phyloP scores from a whole-genome alignment of 2,329 filamentous ascomycete species.

The Microsporum ferrugineum region DNA sequence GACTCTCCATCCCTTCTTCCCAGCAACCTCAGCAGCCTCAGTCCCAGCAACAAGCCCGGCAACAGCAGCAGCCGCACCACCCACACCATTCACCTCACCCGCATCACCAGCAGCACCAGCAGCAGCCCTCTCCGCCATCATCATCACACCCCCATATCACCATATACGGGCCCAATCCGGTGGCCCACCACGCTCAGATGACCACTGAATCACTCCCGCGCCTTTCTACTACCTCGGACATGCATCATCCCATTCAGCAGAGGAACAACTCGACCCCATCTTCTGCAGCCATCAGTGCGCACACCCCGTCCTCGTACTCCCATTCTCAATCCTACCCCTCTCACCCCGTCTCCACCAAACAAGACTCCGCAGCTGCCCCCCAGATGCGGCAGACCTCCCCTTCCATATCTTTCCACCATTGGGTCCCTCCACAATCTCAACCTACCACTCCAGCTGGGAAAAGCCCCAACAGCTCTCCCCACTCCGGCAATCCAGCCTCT shows the following conservation, averaged over 20 bases:
- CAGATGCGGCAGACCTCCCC: conserved; percentile 35
- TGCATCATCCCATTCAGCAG: conserved; percentile 16
- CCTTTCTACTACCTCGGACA: conserved; percentile 16
- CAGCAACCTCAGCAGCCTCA: conserved; percentile 22
- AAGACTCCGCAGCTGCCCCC: conserved; percentile 17
- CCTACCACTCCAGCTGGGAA: conserved; percentile 65
- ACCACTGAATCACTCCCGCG: conserved; percentile 26
- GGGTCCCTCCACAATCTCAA: conserved; percentile 66
- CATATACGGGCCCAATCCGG: conserved; percentile 3
- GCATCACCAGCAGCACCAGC: conserved; percentile 13
- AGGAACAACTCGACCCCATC: conserved; percentile 10
- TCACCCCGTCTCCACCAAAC: conserved; percentile 10
- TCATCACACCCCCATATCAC: conserved; percentile 22
- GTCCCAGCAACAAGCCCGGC: conserved; percentile 14
- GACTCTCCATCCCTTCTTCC: not conserved
- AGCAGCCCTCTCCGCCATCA: conserved; percentile 13
- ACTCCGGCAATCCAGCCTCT: conserved; percentile 36
- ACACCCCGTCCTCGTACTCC: conserved; percentile 16
- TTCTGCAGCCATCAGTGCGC: conserved; percentile 16
- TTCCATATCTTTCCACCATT: conserved; percentile 82
- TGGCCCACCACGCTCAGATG: not conserved
- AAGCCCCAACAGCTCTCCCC: conserved; percentile 43
- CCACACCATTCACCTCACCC: conserved; percentile 10
- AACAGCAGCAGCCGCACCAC: conserved; percentile 11
- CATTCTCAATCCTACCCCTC: conserved; percentile 17